Percentiles rank a stretch among this genome's conserved stretches.
These are phyloP conservation scores for Phytophthora crassamura DNA, from an alignment of 352 stramenopile genomes.

Conservation along the genomic window DNA sequence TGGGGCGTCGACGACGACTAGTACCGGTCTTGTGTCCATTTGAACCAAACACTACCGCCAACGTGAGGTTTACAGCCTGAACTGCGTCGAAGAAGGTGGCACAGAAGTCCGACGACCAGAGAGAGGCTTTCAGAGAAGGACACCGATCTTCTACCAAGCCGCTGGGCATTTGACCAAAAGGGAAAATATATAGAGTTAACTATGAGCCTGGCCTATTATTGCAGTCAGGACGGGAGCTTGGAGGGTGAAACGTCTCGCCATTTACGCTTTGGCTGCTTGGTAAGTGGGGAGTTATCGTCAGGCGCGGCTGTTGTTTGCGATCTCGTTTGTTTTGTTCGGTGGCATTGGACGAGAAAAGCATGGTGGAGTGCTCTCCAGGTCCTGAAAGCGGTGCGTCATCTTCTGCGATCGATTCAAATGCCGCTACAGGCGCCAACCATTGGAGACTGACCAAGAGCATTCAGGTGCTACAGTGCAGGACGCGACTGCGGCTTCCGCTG, in stretches of 20 bases:
- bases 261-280: constrained; percentile 12
- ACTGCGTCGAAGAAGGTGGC: constrained; percentile 22
- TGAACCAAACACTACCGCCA: constrained; percentile 26
- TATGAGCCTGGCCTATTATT: constrained; percentile 36
- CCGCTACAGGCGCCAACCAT: constrained; percentile 9
- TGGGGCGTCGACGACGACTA: constrained; percentile 44
- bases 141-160: constrained; percentile 15
- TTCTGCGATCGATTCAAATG: constrained; percentile 5
- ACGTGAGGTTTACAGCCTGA: constrained; percentile 28
- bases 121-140: constrained; percentile 11
- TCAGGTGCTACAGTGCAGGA: neutral
- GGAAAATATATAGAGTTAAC: constrained; percentile 56
- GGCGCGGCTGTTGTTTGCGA: constrained; percentile 17
- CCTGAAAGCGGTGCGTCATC: constrained; percentile 5
- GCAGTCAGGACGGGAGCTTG: too few species aligned
- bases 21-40: constrained; percentile 25
- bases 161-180: constrained; percentile 31
- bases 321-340: constrained; percentile 25
- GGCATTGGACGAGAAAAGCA: constrained; percentile 1
- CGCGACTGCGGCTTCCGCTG: neutral
- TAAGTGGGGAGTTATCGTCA: constrained; percentile 20
- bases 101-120: constrained; percentile 13
- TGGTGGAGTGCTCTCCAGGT: constrained; percentile 26
- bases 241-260: constrained; percentile 19
- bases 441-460: constrained; percentile 1